Evolutionary conservation across 2,329 filamentous ascomycete genomes (phyloP).

Genomic region (Apiospora pterosperma): DNA sequence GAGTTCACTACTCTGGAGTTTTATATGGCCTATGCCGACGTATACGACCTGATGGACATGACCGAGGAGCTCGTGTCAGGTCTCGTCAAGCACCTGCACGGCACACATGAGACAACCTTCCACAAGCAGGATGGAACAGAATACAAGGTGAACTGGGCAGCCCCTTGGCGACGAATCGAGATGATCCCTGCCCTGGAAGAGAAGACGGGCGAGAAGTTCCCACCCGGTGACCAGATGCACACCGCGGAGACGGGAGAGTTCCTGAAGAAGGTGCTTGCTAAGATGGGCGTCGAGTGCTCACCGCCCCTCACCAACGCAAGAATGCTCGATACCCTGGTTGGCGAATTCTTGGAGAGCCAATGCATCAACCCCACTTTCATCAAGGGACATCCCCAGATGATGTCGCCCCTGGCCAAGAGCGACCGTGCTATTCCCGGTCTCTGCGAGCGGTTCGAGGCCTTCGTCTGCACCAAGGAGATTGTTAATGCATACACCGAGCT

Average conservation of each 20-base stretch:
- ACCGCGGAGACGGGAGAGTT: slow-evolving; percentile 87
- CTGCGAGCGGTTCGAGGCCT: slow-evolving; percentile 96
- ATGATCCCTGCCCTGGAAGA: slow-evolving; percentile 95
- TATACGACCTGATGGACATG: slow-evolving; percentile 85
- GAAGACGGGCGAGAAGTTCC: slow-evolving; percentile 90
- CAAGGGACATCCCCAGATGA: slow-evolving; percentile 67
- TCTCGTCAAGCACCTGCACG: slow-evolving; percentile 85
- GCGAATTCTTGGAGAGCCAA: slow-evolving; percentile 87
- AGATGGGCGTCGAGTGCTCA: slow-evolving; percentile 85
- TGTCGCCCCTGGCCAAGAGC: slow-evolving; percentile 96
- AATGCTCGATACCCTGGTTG: slow-evolving; percentile 93
- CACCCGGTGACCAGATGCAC: slow-evolving; percentile 82
- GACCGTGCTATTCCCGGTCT: slow-evolving; percentile 78
- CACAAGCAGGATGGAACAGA: slow-evolving; percentile 81
- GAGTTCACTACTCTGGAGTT: slow-evolving; percentile 98
- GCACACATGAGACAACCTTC: slow-evolving; percentile 80
- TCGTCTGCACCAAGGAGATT: slow-evolving; percentile 96
- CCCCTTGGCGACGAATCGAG: slow-evolving; percentile 87
- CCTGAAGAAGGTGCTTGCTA: slow-evolving; percentile 59
- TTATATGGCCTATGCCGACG: slow-evolving; percentile 90
- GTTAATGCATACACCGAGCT: slow-evolving; percentile 97
- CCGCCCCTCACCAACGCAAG: slow-evolving; percentile 89
- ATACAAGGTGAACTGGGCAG: slow-evolving; percentile 93
- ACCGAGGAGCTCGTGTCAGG: slow-evolving; percentile 92
- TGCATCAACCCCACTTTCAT: slow-evolving; percentile 85